These are phyloP conservation scores for Kodamaea leandrae DNA, from an alignment of 805 yeast species.

Conservation along the genomic window DNA sequence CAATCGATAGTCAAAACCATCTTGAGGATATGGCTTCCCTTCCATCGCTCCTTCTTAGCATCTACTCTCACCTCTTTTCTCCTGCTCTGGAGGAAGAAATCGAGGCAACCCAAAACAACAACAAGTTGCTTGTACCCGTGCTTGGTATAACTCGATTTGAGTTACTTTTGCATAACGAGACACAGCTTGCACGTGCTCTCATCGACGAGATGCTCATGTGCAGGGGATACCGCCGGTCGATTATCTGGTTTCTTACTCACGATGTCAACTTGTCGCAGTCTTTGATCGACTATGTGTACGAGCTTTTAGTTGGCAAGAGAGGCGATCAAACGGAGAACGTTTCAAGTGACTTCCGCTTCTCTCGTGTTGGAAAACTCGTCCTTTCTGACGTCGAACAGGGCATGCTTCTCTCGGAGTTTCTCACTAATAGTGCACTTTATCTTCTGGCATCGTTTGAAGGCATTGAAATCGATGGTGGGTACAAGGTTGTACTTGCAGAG, in stretches of 20 bases:
- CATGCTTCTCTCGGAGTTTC: constrained; percentile 69
- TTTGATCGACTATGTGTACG: constrained; percentile 61
- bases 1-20: neutral
- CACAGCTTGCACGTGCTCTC: constrained; percentile 50
- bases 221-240: constrained; percentile 56
- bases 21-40: neutral
- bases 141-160: constrained; percentile 46
- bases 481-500: constrained; percentile 28
- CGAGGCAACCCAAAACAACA: constrained; percentile 22
- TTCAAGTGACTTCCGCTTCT: too few relatives aligned
- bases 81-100: constrained; percentile 27
- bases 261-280: constrained; percentile 50
- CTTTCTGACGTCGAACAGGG: constrained; percentile 59
- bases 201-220: constrained; percentile 74
- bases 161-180: constrained; percentile 49
- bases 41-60: constrained; percentile 46
- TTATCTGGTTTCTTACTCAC: constrained; percentile 69
- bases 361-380: constrained; percentile 22
- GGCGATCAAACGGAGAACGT: constrained; percentile 40
- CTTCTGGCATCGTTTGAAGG: constrained; percentile 30
- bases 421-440: constrained; percentile 47
- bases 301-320: constrained; percentile 54
- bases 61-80: constrained; percentile 46
- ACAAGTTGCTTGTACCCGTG: constrained; percentile 30
- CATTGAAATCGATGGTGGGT: constrained; percentile 28